Evolutionary conservation across 164 flowering plant species (phyloP), one percentile per base, ranked within the genome.

Genomic region (Vitis amurensis): DNA sequence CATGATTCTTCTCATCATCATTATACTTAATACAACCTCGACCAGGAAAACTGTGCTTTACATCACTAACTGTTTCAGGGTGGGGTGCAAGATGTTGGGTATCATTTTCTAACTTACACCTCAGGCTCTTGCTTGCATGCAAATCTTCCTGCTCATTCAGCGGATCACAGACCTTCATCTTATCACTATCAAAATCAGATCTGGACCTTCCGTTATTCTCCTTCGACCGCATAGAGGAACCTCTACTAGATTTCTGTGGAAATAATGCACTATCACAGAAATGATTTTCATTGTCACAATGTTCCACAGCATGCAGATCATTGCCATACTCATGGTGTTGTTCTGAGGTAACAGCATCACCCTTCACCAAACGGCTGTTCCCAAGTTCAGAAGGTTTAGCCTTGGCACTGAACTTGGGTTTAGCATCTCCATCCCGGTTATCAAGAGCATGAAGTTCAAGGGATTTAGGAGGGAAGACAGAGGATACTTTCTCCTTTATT

Each of bases 351-450:
- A 47, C 56, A 63, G 12, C 58, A 31, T 51, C 55, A n/a, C 47
- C 47, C 29, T 27, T 27, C 11, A 23, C 63, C 17, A 68, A 17
- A 66, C 27, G 31, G 59, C 74, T 56, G 63, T 11, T 60, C 44
- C 52, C 49, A 37, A 49, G 44, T 30, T 69, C 73, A 70, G 72
- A 55, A 71, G 59, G 55, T 31, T 50, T 70, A 61, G 66, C 47
- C 30, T 50, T 58, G 11, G 27, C 44, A 30, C 61, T 51, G 19
- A 9, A 14, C 61, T 62, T 73, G 14, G 56, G 27, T 8, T 62
- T 63, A 68, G 67, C 61, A 68, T 55, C 73, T 52, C 44, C 44
- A 11, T 71, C 77, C 70, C 57, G 76, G 47, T 63, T 31, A 53
- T 76, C 74, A 14, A 57, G 63, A 16, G 37, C 27, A 60, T 69